phyloP scores from a whole-genome alignment of 768 basidiomycete species.

The Boletus sensibilis region DNA sequence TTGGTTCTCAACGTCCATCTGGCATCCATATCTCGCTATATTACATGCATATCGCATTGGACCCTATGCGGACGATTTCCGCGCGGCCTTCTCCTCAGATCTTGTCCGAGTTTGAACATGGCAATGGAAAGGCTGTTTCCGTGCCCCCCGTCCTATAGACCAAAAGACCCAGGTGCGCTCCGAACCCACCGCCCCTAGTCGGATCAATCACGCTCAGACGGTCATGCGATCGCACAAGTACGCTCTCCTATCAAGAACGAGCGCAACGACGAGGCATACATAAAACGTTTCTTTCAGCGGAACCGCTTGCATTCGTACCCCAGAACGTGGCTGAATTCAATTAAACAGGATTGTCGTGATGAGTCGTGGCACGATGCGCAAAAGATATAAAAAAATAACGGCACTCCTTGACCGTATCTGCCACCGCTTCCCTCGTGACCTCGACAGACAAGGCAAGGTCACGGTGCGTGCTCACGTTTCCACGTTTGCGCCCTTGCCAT shows the following conservation, averaged over 20 bases:
- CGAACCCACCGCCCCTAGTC: neutral
- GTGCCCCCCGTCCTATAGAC: neutral
- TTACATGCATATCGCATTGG: conserved; percentile 17
- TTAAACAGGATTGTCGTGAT: conserved; percentile 7
- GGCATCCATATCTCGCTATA: conserved; percentile 14
- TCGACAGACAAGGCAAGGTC: conserved; percentile 2
- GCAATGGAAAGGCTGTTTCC: conserved; percentile 2
- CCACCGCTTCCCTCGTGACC: conserved; percentile 17
- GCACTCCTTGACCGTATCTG: conserved; percentile 11
- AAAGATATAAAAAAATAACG: neutral
- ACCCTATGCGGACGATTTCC: conserved; percentile 24
- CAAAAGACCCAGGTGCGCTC: neutral
- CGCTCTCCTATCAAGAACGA: neutral
- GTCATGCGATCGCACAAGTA: neutral
- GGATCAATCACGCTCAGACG: conserved; percentile 12
- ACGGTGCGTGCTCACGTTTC: neutral
- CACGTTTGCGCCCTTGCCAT: conserved; percentile 13
- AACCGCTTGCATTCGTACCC: conserved; percentile 25
- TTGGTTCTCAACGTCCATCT: conserved; percentile 5
- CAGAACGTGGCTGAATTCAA: conserved; percentile 25
- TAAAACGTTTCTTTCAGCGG: conserved; percentile 9
- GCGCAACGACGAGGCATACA: neutral
- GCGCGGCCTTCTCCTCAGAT: conserved; percentile 11
- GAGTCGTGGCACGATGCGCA: neutral
- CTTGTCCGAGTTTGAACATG: neutral